These are phyloP conservation scores for Beauveria varroae DNA, from an alignment of 2,329 filamentous ascomycete species.

Conservation along the genomic window DNA sequence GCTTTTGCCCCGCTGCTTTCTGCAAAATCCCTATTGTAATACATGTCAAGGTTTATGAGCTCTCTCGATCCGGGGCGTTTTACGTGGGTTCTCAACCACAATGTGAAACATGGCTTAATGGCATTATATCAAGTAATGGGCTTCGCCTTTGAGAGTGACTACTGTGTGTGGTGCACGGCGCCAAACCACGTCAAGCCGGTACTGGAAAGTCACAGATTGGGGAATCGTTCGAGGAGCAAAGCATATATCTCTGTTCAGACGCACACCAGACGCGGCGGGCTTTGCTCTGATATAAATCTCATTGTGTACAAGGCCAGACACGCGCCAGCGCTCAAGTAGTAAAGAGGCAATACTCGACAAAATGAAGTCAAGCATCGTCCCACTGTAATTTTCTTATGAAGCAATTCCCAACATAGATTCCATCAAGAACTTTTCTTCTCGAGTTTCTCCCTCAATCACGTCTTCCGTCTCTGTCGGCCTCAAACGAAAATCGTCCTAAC, in stretches of 20 bases:
- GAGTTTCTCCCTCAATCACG: conserved; percentile 10
- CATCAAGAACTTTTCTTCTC: background rate
- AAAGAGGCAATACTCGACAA: background rate
- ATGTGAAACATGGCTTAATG: too few species aligned
- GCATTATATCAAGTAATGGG: too few species aligned
- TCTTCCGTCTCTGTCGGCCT: conserved; percentile 31
- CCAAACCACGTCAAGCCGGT: too few species aligned
- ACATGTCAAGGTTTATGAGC: too few species aligned
- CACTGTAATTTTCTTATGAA: background rate
- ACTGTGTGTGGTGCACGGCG: too few species aligned
- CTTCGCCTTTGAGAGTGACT: too few species aligned
- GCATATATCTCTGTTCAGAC: background rate
- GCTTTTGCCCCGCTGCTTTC: too few species aligned
- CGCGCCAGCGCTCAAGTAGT: background rate
- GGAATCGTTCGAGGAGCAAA: too few species aligned
- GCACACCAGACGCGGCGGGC: background rate
- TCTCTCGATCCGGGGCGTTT: too few species aligned
- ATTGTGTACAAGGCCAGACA: background rate
- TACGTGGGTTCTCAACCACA: too few species aligned
- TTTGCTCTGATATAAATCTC: background rate
- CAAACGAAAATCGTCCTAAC: conserved; percentile 54
- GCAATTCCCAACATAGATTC: background rate
- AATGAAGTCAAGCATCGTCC: background rate
- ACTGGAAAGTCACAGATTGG: too few species aligned
- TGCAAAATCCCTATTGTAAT: too few species aligned